Base-by-base conservation (phyloP, 805 yeast genomes). In the Pichia californica region DNA sequence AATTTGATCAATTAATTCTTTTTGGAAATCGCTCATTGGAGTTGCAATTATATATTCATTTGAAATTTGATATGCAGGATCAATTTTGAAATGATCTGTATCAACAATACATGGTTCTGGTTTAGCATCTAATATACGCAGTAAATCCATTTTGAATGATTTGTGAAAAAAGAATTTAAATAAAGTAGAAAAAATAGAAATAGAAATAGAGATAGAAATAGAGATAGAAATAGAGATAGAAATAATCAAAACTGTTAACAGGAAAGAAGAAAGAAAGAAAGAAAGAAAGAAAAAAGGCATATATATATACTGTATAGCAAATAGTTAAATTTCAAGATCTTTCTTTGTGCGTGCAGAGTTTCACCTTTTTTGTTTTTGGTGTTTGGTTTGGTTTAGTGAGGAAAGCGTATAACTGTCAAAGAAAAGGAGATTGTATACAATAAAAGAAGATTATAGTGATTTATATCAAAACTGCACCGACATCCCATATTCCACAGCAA, bases 1-100 rank as follows among this genome's bases (percentile, higher is more conserved):
- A 26, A 93, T 88, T 58, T 88, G 96, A 61, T 91, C 95, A 10
- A 89, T 86, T 41, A 91, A 70, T 55, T 88, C 93, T 55, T 81
- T 83, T 59, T 91, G 98, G 52, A 85, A 85, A 49, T 83, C 87
- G 42, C 82, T 77, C 79, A 88, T 77, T 3, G 95, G 89, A 7
- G 91, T 81, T 1, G 94, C 84, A 23, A 88, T 66, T 59, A 79
- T 75, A 59, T 86, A 88, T 49, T 83, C 94, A 11, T 88, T 73
- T 10, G 73, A 66, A 4, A 53, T 55, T 47, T 71, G 71, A 42
- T 63, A 61, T 8, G 31, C 44, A 14, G 51, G 62, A 32, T 56
- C 58, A 5, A 63, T 72, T 7, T 64, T 53, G 27, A 68, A 58
- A 19, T 71, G 69, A n/a, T 67, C 69, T 21, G 79, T 70, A 49